Evolutionary conservation across 257 asterid genomes (phyloP).

Genomic region (Rubia yunnanensis): DNA sequence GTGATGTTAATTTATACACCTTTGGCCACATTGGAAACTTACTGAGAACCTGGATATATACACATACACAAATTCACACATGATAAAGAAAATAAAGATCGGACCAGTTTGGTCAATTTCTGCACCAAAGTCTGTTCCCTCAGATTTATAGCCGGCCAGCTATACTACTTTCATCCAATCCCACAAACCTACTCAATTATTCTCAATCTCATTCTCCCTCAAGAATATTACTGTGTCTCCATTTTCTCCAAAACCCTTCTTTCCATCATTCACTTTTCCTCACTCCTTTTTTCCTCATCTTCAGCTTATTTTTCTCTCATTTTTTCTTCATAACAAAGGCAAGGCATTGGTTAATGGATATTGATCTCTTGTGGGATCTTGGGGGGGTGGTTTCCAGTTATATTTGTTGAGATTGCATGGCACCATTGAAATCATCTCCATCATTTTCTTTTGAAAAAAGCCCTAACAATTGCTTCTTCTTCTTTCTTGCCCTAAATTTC

Average conservation of each 20-base stretch:
- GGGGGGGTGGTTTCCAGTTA: conserved; percentile 44
- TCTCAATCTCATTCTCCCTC: conserved; percentile 9
- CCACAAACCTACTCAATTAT: conserved; percentile 3
- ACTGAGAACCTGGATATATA: neutral
- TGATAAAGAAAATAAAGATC: neutral
- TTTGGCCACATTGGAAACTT: neutral
- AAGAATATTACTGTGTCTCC: conserved; percentile 21
- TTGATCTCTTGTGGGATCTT: conserved; percentile 38
- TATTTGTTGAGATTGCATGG: conserved; percentile 58
- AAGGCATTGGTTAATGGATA: conserved; percentile 51
- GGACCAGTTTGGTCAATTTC: conserved; percentile 8
- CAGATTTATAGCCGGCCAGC: conserved; percentile 4
- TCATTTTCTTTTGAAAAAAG: conserved; percentile 4
- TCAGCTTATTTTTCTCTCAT: conserved; percentile 3
- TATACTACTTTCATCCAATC: conserved; percentile 18
- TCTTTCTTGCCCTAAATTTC: conserved; percentile 24
- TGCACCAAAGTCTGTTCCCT: conserved; percentile 10
- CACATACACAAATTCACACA: neutral
- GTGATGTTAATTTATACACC: neutral
- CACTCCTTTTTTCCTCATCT: conserved; percentile 6
- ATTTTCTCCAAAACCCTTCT: conserved; percentile 35
- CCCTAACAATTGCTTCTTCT: conserved; percentile 12
- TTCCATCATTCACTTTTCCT: conserved; percentile 13
- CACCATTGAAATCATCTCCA: conserved; percentile 28
- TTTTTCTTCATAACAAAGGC: conserved; percentile 5